Evolutionary conservation across 2,329 filamentous ascomycete genomes (phyloP), one percentile per base, ranked within the genome.

Genomic region (Pseudogymnoascus sp.): DNA sequence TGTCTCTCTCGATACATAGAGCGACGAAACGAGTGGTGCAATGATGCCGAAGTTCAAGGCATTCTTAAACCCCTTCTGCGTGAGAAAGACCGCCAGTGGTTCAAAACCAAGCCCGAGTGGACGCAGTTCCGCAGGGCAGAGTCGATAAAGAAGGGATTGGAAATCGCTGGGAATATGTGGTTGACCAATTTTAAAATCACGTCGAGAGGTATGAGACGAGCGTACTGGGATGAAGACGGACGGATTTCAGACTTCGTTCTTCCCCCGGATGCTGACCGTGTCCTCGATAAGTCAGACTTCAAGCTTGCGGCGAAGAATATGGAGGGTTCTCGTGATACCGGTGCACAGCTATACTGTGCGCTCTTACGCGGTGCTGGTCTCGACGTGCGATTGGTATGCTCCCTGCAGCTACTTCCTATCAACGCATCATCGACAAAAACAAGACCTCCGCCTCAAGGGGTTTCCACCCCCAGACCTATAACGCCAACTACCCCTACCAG

Each of bases 271-370:
- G 78, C 85, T 60, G 91, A 96, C 70, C 80, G 84, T 0, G 83
- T 86, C 18, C 75, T 89, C 59, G 89, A 91, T 28, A 87, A 83
- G 64, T 77, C 81, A 0, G 91, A 96, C 67, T 97, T 97, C 53
- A 66, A 63, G 31, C 79, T 81, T 38, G 87, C 89, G 31, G 91
- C 93, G 0, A 82, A 79, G 65, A 83, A 77, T 4, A 75, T 96
- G 16, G 79, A 86, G 67, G 96, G 93, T 0, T 97, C 93, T 7
- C 85, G 93, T 67, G 95, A 99, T 73, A 81, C 96, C 8, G 95
- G 93, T 0, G 90, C 91, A 1, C 93, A 97, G 73, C 75, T 99
- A 0, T 96, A 96, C 70, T 97, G 95, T 73, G 89, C 93, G 2
- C 76, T 97, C 34, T 80, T 99, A 3, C 87, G 95, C 16, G 84